Evolutionary conservation across 805 yeast species (phyloP), one percentile per base, ranked within the genome.

Genomic region (Yarrowia deformans): DNA sequence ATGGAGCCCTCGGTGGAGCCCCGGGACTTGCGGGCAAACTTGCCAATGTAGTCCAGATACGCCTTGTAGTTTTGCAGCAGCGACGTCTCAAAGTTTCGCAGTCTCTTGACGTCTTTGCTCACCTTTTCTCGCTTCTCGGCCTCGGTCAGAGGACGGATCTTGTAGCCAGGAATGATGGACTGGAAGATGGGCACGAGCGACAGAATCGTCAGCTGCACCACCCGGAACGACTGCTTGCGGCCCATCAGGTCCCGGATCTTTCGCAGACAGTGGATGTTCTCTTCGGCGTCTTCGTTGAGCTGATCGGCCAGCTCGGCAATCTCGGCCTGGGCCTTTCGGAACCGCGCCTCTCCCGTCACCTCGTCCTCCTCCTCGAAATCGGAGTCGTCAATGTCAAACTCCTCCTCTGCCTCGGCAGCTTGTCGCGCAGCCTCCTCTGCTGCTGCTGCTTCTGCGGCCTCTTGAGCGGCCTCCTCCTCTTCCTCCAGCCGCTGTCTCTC

Each of bases 231-330:
- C 72, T 84, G 84, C 1, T 95, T 88, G 69, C 70, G 73, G 56
- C 68, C 67, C 42, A 74, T 72, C 18, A 72, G 70, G 13, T 74
- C 75, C 6, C 77, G 72, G 14, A 79, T 81, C 75, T 93, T 85
- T 1, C 90, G 83, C 13, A 93, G 80, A 37, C 87, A 81, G 14
- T 84, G 76, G 8, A 89, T 82, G 74, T 93, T 85, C 74, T 91
- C 97, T 77, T 95, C 98, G 8, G 98, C 97, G 70, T 91, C 91
- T 76, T 93, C 97, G 74, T 87, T 87, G 43, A 94, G 79, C 50
- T 84, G 84, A 48, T 91, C 90, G 0, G 97, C 97, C 61, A 89
- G 78, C 19, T 85, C 87, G 0, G 98, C 97, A 50, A 95, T 85
- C 69, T 90, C 91, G 79, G 93, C 98, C 74, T 93, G 90, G 50